These are phyloP conservation scores for Eucalyptus melliodora DNA, from an alignment of 345 rosid genomes.

Conservation along the genomic window DNA sequence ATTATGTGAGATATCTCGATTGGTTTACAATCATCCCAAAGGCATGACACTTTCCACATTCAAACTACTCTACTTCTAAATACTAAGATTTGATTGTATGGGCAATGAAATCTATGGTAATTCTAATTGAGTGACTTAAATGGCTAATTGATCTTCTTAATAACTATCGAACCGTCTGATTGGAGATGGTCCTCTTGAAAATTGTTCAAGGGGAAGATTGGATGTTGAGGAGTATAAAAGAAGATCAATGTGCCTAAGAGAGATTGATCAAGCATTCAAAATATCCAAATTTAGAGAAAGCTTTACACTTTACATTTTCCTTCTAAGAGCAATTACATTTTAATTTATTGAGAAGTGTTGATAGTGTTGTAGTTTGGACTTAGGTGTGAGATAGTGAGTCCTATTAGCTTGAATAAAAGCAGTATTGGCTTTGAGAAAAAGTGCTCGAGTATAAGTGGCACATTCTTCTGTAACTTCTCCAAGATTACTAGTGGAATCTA, in stretches of 20 bases:
- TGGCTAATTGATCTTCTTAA: not conserved
- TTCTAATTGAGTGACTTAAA: not conserved
- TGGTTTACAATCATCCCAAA: not conserved
- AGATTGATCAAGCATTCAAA: not conserved
- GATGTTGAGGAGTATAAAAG: not conserved
- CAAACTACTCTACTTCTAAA: too few species aligned
- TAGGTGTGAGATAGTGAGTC: not conserved
- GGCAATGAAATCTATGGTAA: not conserved
- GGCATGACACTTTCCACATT: not conserved
- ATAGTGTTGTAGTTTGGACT: not conserved
- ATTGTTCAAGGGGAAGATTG: not conserved
- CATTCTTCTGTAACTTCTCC: not conserved
- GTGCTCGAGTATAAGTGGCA: not conserved
- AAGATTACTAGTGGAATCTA: not conserved
- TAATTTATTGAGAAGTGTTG: not conserved
- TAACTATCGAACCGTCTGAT: fast-evolving
- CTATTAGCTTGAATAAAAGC: not conserved
- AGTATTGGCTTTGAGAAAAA: too few species aligned
- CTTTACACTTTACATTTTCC: not conserved
- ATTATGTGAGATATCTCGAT: not conserved
- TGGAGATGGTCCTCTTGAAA: not conserved
- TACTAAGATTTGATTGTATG: not conserved
- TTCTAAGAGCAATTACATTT: not conserved
- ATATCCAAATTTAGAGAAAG: not conserved
- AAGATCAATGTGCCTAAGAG: not conserved